Percentiles rank a stretch among this genome's conserved stretches.
Conservation (phyloP, 2,329 filamentous ascomycete genomes). For the Aureobasidium sp. region DNA sequence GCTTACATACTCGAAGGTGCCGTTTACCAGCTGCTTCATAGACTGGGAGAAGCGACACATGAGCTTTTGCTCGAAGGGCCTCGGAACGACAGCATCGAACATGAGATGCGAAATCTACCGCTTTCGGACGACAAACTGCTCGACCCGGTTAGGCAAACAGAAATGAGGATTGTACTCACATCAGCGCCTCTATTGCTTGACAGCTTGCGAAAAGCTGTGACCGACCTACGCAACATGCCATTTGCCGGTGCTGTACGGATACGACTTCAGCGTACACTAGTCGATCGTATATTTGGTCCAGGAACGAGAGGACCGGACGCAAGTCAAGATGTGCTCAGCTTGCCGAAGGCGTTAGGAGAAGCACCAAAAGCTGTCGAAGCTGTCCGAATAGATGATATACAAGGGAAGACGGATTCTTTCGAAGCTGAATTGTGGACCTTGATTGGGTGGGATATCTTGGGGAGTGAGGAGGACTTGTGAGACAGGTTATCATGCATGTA, state of each 20-base stretch:
- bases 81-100: constrained; percentile 19
- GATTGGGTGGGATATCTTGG: constrained; percentile 49
- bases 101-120: constrained; percentile 19
- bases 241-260: constrained; percentile 27
- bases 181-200: constrained; percentile 36
- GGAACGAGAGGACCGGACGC: constrained; percentile 9
- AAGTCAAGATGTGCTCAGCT: constrained; percentile 30
- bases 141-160: constrained; percentile 21
- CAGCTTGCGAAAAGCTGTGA: constrained; percentile 34
- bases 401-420: constrained; percentile 45
- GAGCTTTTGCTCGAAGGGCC: constrained; percentile 30
- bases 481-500: not conserved
- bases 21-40: constrained; percentile 33
- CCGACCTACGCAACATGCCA: constrained; percentile 28
- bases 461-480: constrained; percentile 8
- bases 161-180: constrained; percentile 21
- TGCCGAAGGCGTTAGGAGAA: constrained; percentile 29
- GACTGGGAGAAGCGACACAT: constrained; percentile 32
- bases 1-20: constrained; percentile 38
- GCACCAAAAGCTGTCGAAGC: constrained; percentile 22
- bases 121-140: constrained; percentile 18
- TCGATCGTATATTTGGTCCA: constrained; percentile 36
- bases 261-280: constrained; percentile 37
- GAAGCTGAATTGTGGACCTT: constrained; percentile 48
- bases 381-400: constrained; percentile 28